A percentile compares a stretch with the other conserved stretches of the same genome.
phyloP scores from a whole-genome alignment of 2,329 filamentous ascomycete genomes.

The Fusarium torreyae region DNA sequence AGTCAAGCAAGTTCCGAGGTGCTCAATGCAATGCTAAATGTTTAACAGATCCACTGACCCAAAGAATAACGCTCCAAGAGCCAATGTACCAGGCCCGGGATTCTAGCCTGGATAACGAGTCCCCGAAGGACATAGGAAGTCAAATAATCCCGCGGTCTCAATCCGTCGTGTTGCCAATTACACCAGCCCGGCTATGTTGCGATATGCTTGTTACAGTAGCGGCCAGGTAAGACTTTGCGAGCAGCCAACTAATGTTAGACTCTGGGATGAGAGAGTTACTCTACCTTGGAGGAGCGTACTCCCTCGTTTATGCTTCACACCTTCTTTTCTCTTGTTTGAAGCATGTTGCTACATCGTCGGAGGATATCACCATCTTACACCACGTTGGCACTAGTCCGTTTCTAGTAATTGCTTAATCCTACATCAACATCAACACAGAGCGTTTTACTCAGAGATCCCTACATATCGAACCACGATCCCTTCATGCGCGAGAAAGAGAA shows the following conservation, averaged over 20 bases:
- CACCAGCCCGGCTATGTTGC: background rate
- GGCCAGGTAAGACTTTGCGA: no score
- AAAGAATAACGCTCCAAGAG: background rate
- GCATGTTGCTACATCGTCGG: background rate
- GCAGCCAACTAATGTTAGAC: no score
- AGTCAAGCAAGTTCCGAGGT: background rate
- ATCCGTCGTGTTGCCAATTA: background rate
- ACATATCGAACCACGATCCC: constrained; percentile 14
- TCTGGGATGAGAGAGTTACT: no score
- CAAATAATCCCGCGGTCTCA: background rate
- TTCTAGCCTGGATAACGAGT: background rate
- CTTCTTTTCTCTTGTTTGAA: no score
- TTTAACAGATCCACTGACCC: background rate
- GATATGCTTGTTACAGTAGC: background rate
- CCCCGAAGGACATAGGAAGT: background rate
- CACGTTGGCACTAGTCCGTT: background rate
- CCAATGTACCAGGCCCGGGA: background rate
- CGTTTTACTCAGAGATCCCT: constrained; percentile 4
- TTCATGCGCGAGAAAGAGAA: background rate
- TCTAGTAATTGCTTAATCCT: background rate
- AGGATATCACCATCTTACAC: background rate
- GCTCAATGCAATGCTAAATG: no score
- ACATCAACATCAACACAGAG: constrained; percentile 4
- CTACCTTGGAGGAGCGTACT: no score
- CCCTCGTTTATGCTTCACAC: no score